These are phyloP conservation scores for Pyrenopolyporus hunteri DNA, from an alignment of 495 filamentous ascomycete genomes.

Conservation along the genomic window DNA sequence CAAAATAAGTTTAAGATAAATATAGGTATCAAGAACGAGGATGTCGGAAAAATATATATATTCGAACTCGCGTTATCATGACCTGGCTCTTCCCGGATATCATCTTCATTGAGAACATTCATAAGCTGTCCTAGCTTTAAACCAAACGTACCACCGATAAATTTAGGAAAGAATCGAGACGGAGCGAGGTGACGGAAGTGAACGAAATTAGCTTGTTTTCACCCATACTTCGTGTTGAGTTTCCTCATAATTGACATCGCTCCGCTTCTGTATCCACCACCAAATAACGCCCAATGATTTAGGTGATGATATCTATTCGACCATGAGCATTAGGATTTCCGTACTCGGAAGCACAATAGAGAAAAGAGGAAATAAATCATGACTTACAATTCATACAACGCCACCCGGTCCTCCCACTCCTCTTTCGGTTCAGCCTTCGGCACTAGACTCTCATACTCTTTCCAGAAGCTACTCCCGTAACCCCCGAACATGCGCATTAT, in stretches of 20 bases:
- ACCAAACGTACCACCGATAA: neutral
- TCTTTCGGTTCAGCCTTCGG: slow-evolving; percentile 80
- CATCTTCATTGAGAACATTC: no score
- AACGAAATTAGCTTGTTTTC: neutral
- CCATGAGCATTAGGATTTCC: neutral
- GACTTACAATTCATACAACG: slow-evolving; percentile 81
- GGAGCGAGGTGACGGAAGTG: no score
- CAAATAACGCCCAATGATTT: slow-evolving; percentile 88
- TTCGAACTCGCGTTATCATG: no score
- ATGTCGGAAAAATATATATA: no score
- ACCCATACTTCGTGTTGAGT: slow-evolving; percentile 69
- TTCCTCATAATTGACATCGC: slow-evolving; percentile 77
- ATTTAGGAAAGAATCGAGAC: no score
- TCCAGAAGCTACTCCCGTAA: slow-evolving; percentile 73
- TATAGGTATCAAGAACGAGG: no score
- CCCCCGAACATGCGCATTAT: slow-evolving; percentile 98
- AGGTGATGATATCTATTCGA: slow-evolving; percentile 79
- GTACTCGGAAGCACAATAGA: neutral
- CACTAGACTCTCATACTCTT: slow-evolving; percentile 74
- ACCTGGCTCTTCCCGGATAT: no score
- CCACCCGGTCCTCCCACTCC: slow-evolving; percentile 83
- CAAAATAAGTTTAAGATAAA: no score
- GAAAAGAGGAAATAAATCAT: neutral
- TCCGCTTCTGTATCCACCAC: slow-evolving; percentile 72
- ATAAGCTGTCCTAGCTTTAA: no score